These are phyloP conservation scores for Carallia brachiata DNA, from an alignment of 345 rosid species.

Conservation along the genomic window DNA sequence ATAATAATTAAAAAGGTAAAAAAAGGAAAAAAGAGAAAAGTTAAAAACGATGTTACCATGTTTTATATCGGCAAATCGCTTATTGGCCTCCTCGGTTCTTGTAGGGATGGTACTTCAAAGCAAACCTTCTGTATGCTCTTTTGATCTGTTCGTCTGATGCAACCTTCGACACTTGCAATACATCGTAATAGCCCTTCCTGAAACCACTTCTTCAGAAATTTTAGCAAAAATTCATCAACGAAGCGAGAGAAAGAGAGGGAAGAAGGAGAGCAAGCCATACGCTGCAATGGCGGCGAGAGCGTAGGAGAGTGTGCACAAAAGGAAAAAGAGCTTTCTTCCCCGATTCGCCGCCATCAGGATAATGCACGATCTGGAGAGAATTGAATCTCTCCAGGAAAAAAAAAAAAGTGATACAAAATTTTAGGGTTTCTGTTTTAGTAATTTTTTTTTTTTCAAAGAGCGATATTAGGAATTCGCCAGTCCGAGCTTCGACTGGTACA, in stretches of 20 bases:
- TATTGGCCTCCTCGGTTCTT: conserved; percentile 96
- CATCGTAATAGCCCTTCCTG: conserved; percentile 92
- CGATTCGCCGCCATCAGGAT: conserved; percentile 62
- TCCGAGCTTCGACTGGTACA: too few species aligned
- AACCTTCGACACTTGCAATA: conserved; percentile 81
- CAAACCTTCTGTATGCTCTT: conserved; percentile 93
- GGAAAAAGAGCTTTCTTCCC: conserved; percentile 38
- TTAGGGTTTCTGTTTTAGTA: background rate
- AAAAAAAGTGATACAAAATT: background rate
- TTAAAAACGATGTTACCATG: conserved; percentile 42
- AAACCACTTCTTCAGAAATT: conserved; percentile 13
- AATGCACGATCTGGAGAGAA: conserved; percentile 31
- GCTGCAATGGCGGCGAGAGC: conserved; percentile 48
- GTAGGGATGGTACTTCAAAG: conserved; percentile 97
- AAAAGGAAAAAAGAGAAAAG: background rate
- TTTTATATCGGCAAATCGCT: conserved; percentile 84
- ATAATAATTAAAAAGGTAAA: background rate
- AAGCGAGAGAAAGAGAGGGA: background rate
- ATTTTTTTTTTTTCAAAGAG: background rate
- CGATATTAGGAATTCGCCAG: too few species aligned
- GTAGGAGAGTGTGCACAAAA: conserved; percentile 49
- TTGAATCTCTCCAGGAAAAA: conserved; percentile 36
- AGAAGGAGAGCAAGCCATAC: conserved; percentile 29
- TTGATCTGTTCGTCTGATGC: conserved; percentile 99
- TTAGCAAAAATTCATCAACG: background rate